Percentiles rank a stretch among this genome's conserved stretches.
Evolutionary conservation across 2,329 filamentous ascomycete species (phyloP).

Genomic region (Aspergillus tanneri): DNA sequence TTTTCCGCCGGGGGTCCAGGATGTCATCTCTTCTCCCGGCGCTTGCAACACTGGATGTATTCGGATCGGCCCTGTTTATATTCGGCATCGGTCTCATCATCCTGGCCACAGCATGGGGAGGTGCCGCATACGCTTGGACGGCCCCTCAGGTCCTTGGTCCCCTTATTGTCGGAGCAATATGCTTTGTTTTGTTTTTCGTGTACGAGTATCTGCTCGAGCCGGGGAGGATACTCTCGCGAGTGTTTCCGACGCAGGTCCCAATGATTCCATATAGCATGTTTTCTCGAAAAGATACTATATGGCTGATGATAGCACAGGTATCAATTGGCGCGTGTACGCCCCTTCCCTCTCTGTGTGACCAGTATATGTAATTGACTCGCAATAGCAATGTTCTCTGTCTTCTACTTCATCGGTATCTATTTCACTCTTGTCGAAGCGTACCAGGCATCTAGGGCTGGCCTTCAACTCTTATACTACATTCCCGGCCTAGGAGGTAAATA

Average conservation of each 20-base stretch:
- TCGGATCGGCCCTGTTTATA: constrained; percentile 59
- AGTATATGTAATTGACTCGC: constrained; percentile 23
- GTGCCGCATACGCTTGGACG: constrained; percentile 54
- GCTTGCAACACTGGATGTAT: constrained; percentile 56
- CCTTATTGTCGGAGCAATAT: constrained; percentile 47
- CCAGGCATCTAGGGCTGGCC: constrained; percentile 51
- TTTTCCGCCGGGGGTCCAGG: constrained; percentile 37
- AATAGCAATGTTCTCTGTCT: constrained; percentile 50
- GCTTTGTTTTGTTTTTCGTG: constrained; percentile 46
- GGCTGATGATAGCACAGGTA: constrained; percentile 64
- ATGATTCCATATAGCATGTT: constrained; percentile 66
- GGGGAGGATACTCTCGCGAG: constrained; percentile 46
- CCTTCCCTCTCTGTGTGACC: constrained; percentile 29
- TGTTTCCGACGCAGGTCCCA: constrained; percentile 56
- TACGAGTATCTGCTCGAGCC: constrained; percentile 59
- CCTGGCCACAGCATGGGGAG: constrained; percentile 58
- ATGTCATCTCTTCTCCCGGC: constrained; percentile 45
- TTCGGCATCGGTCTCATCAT: constrained; percentile 55
- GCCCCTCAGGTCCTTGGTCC: constrained; percentile 52
- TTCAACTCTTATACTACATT: constrained; percentile 62
- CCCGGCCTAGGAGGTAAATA: constrained; percentile 59
- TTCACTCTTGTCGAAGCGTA: constrained; percentile 63
- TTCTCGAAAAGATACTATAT: constrained; percentile 55
- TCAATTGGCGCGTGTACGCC: constrained; percentile 54
- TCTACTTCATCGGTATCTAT: constrained; percentile 69